phyloP scores from a whole-genome alignment of 306 rosid genomes.

The Begonia peltatifolia region DNA sequence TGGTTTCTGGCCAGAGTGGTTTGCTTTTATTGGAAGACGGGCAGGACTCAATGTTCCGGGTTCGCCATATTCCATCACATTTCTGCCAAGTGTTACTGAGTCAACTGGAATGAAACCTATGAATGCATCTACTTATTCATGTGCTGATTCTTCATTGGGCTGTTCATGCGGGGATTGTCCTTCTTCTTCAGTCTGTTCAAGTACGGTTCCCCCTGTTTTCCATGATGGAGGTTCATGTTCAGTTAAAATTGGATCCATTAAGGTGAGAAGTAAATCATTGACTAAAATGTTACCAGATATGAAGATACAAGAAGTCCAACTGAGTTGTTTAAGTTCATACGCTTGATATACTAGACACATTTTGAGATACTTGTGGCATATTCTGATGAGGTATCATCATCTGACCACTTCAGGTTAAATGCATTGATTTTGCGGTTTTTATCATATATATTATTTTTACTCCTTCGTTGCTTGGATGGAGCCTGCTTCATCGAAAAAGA shows the following conservation, averaged over 20 bases:
- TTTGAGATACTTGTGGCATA: conserved; percentile 2
- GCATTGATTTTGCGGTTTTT: conserved; percentile 56
- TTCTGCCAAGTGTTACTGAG: conserved; percentile 31
- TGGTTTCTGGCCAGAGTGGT: conserved; percentile 67
- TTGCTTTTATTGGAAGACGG: conserved; percentile 67
- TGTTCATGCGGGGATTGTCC: conserved; percentile 99
- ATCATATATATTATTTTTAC: conserved; percentile 50
- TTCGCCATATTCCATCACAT: conserved; percentile 75
- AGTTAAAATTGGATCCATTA: conserved; percentile 60
- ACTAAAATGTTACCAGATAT: no score
- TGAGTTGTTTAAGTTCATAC: no score
- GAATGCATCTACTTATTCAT: conserved; percentile 87
- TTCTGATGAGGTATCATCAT: conserved; percentile 12
- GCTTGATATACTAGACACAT: no score
- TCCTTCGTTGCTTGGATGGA: conserved; percentile 74
- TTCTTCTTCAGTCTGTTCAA: conserved; percentile 62
- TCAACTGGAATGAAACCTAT: conserved; percentile 77
- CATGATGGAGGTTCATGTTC: conserved; percentile 46
- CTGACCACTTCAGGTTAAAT: conserved; percentile 55
- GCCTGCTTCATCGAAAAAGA: conserved; percentile 39
- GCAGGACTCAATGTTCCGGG: conserved; percentile 45
- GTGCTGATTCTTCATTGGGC: conserved; percentile 80
- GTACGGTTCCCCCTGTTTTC: conserved; percentile 39
- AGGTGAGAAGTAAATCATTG: conserved; percentile 33
- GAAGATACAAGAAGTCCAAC: no score